Conservation (phyloP, 371 early-diverging fungal genomes). For the Capillidium rhysosporum region DNA sequence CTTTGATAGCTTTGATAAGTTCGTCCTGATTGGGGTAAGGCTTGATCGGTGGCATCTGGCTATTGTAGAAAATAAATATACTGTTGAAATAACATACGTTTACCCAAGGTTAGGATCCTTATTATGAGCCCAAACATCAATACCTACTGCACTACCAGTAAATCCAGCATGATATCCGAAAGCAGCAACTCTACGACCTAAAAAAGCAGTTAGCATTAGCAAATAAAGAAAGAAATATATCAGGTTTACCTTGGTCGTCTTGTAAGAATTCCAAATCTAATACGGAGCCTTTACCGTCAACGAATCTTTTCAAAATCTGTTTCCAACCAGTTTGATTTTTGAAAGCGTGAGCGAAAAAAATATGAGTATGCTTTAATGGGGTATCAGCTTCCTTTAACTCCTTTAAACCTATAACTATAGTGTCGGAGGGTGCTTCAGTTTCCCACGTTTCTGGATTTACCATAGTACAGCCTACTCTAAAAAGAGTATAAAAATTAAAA, state of each 20-base stretch:
- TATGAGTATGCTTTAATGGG: conserved; percentile 85
- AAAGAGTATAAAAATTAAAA: background rate
- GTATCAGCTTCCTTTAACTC: conserved; percentile 83
- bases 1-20: conserved; percentile 48
- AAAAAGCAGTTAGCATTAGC: background rate
- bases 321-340: conserved; percentile 91
- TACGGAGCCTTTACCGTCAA: conserved; percentile 68
- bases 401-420: conserved; percentile 87
- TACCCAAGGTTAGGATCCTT: conserved; percentile 8
- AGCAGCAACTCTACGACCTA: conserved; percentile 84
- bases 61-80: conserved; percentile 8
- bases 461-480: conserved; percentile 57
- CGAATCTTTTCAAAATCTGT: conserved; percentile 66
- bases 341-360: conserved; percentile 96
- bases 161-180: conserved; percentile 96
- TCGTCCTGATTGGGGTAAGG: conserved; percentile 71
- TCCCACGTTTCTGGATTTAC: conserved; percentile 66
- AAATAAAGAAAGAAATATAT: background rate
- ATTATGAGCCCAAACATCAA: conserved; percentile 84
- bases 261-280: conserved; percentile 86
- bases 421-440: conserved; percentile 62
- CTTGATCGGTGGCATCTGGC: conserved; percentile 41
- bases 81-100: conserved; percentile 5
- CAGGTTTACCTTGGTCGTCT: conserved; percentile 36
- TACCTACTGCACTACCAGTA: conserved; percentile 79